Conservation (phyloP, 495 filamentous ascomycete genomes). For the Tuber magnatum region DNA sequence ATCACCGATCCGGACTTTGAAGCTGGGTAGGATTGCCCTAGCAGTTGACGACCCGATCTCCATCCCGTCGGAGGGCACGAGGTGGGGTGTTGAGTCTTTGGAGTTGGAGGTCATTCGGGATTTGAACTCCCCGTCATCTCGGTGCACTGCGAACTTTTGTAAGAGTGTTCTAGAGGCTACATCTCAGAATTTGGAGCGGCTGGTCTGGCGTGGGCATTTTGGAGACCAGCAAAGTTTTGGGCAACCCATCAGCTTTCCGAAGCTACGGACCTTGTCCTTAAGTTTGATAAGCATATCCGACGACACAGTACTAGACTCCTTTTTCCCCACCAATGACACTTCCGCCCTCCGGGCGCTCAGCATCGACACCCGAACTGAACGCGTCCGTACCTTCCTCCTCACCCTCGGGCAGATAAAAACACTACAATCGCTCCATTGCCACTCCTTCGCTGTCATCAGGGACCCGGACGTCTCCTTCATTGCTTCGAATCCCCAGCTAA, state of each 20-base stretch:
- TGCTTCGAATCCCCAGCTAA: conserved; percentile 10
- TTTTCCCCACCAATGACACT: conserved; percentile 2
- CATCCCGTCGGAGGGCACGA: not conserved
- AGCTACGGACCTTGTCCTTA: conserved; percentile 3
- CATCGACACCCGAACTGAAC: not conserved
- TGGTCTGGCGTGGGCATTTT: conserved; percentile 6
- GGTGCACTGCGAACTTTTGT: conserved; percentile 5
- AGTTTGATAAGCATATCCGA: not conserved
- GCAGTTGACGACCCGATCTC: conserved; percentile 1
- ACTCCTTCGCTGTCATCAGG: not conserved
- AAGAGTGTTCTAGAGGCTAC: conserved; percentile 11
- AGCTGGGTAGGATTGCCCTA: not conserved
- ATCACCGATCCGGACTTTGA: conserved; percentile 5
- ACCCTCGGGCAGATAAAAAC: conserved; percentile 1
- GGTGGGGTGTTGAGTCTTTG: conserved; percentile 5
- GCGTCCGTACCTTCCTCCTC: not conserved
- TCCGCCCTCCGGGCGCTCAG: conserved; percentile 2
- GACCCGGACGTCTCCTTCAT: conserved; percentile 8
- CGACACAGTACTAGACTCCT: not conserved
- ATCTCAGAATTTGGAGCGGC: not conserved
- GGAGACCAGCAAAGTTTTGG: not conserved
- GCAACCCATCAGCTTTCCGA: not conserved
- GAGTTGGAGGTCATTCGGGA: not conserved
- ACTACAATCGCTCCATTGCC: not conserved
- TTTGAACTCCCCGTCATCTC: not conserved